Evolutionary conservation across 306 rosid species (phyloP).

Genomic region (Acmispon strigosus): DNA sequence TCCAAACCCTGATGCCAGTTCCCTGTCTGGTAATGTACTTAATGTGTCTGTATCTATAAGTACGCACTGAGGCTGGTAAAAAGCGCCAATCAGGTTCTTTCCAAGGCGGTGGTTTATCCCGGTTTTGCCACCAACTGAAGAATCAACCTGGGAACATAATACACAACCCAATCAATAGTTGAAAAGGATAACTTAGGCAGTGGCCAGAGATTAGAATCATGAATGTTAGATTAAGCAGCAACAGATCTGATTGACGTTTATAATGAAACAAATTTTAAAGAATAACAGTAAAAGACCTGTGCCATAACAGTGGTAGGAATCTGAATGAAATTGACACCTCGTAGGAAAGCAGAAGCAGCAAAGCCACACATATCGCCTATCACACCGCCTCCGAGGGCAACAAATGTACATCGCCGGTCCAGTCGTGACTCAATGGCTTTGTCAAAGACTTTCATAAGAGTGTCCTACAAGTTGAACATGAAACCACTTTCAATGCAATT

Average conservation of each 20-base stretch:
- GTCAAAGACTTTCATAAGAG: constrained; percentile 91
- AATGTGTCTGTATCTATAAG: constrained; percentile 85
- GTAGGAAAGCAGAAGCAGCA: constrained; percentile 82
- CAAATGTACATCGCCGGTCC: constrained; percentile 76
- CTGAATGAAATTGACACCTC: constrained; percentile 94
- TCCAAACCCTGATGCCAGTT: constrained; percentile 88
- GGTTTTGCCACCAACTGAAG: constrained; percentile 98
- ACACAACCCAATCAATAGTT: background rate
- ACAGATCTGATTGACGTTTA: background rate
- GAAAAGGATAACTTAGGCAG: background rate
- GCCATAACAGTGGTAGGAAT: constrained; percentile 97
- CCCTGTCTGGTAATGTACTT: constrained; percentile 76
- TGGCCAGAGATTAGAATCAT: background rate
- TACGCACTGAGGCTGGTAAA: constrained; percentile 93
- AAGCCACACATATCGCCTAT: constrained; percentile 95
- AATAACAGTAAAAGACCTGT: constrained; percentile 47
- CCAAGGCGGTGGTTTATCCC: constrained; percentile 94
- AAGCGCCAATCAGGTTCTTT: constrained; percentile 91
- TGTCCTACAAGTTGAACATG: constrained; percentile 51
- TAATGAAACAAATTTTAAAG: background rate
- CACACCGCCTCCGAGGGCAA: constrained; percentile 98
- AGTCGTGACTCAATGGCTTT: constrained; percentile 82
- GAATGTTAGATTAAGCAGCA: background rate
- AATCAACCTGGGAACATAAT: constrained; percentile 66
- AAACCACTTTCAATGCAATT: constrained; percentile 14